Base-by-base conservation (phyloP, 2,329 filamentous ascomycete genomes). In the Colletotrichum graminicola region DNA sequence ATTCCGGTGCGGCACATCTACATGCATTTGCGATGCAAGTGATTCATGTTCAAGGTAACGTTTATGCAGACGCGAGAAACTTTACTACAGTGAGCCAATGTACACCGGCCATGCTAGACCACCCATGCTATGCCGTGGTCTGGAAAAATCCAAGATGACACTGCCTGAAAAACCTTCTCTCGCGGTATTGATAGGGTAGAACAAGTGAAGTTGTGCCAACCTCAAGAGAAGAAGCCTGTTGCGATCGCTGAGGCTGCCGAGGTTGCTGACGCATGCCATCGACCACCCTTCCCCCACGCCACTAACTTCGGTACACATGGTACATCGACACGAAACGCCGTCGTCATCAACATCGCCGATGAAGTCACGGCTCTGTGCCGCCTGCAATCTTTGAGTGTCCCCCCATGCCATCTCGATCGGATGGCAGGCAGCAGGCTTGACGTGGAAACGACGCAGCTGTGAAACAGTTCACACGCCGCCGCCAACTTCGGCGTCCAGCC, bases 381-480 rank as follows among this genome's bases (percentile, higher is more conserved):
- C n/a, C 26, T 3, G 21, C 45, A 36, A 41, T 39, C 32, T 0
- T 23, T 41, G 12, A 51, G 23, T 51, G 23, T 5, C 60, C 60
- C 32, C 39, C 2, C 16, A 41, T 4, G 6, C 8, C 10, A 51
- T 62, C 60, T 62, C 60, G 45, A 62, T 62, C 60, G 41, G 60
- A 52, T 62, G 60, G 32, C 45, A 62, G 60, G n/a, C 34, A 62
- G 45, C 60, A 39, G 34, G 8, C 60, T 21, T 12, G 32, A 52
- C 51, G 16, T 21, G 5, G n/a, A 14, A 21, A 52, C 18, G 32
- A n/a, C 16, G 18, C 16, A 26, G n/a, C 51, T 10, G 45, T 45
- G 39, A 62, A 51, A 51, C 45, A 8, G 23, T n/a, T 21, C 16
- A n/a, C 45, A 51, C 32, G 23, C 32, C 45, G 26, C 29, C n/a